Evolutionary conservation across 352 stramenopile species (phyloP), one percentile per base, ranked within the genome.

Genomic region (Globisporangium polare): DNA sequence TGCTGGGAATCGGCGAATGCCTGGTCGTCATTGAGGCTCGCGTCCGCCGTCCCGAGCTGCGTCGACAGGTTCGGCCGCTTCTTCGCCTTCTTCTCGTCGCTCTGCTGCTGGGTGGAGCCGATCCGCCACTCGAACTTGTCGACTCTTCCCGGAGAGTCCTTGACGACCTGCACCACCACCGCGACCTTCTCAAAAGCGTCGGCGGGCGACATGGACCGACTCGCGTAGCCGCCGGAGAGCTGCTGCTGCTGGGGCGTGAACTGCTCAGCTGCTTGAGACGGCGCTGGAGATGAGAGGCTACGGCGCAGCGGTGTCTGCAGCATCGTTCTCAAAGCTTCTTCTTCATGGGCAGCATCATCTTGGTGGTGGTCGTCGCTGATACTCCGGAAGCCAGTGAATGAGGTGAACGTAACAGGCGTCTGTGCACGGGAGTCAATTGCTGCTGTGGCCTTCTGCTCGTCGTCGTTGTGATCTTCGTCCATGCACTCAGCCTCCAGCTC

Each of bases 41-140:
- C 31, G 39, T 58, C 52, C 9, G 42, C 47, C 29, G 20, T 52
- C 2, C 59, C 39, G 9, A 65, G 51, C 24, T 64, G 42, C 15
- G 50, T 22, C 18, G 62, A 45, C 6, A 64, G 53, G 15, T 15
- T 55, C 39, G 63, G 31, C 10, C 51, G 59, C 20, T 18, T 45
- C 46, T 51, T 64, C 31, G 8, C n/a, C 9, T 29, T 26, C 9
- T 18, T 55, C 22, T 9, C 29, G 15, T 43, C 27, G 18, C 12
- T 45, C 10, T 20, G 53, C 37, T 46, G 42, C 15, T 29, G 47
- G 20, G 49, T 20, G 1, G 50, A 56, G 12, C 62, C 57, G 57
- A 88, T 77, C 17, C 74, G 83, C 51, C 76, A 82, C 42, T 82
- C 72, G 18, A 91, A 69, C 63, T 84, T 87, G 58, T 83, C 83